Conservation (phyloP, 495 filamentous ascomycete genomes). For the Thozetella sp. region DNA sequence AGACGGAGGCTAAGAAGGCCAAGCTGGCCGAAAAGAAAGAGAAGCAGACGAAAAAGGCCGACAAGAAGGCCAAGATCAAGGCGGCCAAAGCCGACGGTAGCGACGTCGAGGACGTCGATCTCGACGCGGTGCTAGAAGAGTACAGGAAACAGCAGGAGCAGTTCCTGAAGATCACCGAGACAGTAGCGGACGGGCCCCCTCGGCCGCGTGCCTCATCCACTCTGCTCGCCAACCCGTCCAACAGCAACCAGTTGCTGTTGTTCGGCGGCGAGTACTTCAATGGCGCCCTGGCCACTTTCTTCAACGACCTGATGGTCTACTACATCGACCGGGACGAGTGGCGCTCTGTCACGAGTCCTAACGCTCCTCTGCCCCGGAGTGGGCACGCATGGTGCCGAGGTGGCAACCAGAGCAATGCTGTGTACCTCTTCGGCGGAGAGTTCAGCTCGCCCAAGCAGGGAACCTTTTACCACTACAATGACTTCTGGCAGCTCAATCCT, state of each 20-base stretch:
- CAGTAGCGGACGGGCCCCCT: conserved; percentile 68
- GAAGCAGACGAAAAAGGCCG: conserved; percentile 65
- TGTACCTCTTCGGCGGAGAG: conserved; percentile 90
- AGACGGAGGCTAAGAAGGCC: conserved; percentile 61
- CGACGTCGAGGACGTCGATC: conserved; percentile 88
- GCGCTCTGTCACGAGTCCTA: conserved; percentile 85
- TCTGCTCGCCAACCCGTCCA: conserved; percentile 79
- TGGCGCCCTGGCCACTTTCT: conserved; percentile 64
- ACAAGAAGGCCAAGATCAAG: conserved; percentile 63
- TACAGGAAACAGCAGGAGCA: conserved; percentile 84
- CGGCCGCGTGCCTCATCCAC: conserved; percentile 77
- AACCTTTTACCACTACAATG: conserved; percentile 98
- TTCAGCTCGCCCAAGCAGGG: conserved; percentile 82
- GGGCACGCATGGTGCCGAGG: conserved; percentile 93
- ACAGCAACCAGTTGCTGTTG: conserved; percentile 85
- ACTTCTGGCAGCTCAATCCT: conserved; percentile 92
- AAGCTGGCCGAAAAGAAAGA: conserved; percentile 64
- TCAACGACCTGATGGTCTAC: conserved; percentile 82
- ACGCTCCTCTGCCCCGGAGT: conserved; percentile 86
- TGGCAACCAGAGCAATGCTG: conserved; percentile 74
- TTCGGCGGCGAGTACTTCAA: conserved; percentile 83
- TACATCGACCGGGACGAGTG: conserved; percentile 85
- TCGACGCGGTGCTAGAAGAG: conserved; percentile 94
- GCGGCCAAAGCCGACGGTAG: conserved; percentile 62
- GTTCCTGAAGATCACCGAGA: conserved; percentile 92